Evolutionary conservation across 2,329 filamentous ascomycete species (phyloP), one percentile per base, ranked within the genome.

Genomic region (Didymella arachidicola): DNA sequence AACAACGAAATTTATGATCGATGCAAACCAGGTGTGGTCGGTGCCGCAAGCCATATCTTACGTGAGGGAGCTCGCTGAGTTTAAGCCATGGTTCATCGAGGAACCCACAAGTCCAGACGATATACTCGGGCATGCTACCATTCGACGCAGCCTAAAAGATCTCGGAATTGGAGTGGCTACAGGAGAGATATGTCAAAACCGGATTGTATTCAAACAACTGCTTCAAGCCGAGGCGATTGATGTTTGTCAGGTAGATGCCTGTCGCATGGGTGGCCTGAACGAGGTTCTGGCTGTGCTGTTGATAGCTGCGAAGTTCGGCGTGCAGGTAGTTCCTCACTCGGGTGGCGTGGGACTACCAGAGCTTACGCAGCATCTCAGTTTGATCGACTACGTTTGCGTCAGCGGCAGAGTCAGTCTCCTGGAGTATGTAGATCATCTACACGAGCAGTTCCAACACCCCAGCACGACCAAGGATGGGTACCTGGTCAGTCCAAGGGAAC

Each of bases 101-200:
- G 93, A 97, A 83, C 93, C 93, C 2, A 97, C 93, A 12, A 92
- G 88, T 22, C 93, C 93, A 16, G 93, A 96, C 73, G 93, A 96
- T 76, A 87, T 96, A 58, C 87, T 94, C 51, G 93, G 93, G 56
- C 93, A 97, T 83, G 91, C 90, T 73, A 89, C 91, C 2, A 88
- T 96, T 68, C 87, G 91, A 49, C 89, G 93, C 60, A 92, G 92
- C 2, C 86, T 97, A 7, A 84, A 84, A 69, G 87, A 89, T 0
- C 82, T 87, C 72, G 86, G 86, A 53, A 91, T 97, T 68, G 91
- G 91, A 57, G 92, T 96, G 4, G 93, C 93, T 10, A 96, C 93
- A 0, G 93, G 93, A 62, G 93, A 97, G 81, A 96, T 96, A 91
- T 95, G 91, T 80, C 93, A 96, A 81, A 97, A 96, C 82, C 87